These are phyloP conservation scores for Fusarium pseudograminearum DNA, from an alignment of 2,329 filamentous ascomycete species.

Conservation along the genomic window DNA sequence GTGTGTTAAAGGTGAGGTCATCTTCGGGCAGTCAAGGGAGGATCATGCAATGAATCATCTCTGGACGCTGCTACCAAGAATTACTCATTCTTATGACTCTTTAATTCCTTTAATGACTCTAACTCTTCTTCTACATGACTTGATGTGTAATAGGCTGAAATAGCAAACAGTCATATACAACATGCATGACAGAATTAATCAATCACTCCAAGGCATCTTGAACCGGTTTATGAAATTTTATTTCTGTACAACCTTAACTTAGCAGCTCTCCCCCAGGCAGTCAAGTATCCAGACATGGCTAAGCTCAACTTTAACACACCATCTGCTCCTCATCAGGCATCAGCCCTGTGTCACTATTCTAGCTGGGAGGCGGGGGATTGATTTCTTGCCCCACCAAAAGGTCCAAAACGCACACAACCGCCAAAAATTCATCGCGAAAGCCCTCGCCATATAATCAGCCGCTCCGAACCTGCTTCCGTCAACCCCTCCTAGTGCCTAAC, in stretches of 20 bases:
- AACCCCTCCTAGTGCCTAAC: conserved; percentile 45
- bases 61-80: neutral
- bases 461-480: conserved; percentile 48
- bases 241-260: neutral
- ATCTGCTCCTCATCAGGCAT: conserved; percentile 21
- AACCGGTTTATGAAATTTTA: neutral
- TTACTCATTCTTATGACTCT: conserved; percentile 32
- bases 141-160: conserved; percentile 16
- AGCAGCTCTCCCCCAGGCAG: conserved; percentile 3
- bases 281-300: conserved; percentile 23
- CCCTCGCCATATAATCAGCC: conserved; percentile 51
- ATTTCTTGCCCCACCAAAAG: conserved; percentile 57
- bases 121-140: neutral
- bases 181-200: neutral
- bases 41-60: conserved; percentile 1
- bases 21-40: neutral
- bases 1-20: neutral
- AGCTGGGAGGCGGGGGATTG: conserved; percentile 38
- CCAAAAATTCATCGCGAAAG: conserved; percentile 57
- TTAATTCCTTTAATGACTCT: conserved; percentile 35
- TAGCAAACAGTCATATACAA: conserved; percentile 4
- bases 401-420: conserved; percentile 54
- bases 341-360: conserved; percentile 27
- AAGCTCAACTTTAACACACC: conserved; percentile 30
- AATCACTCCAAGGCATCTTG: neutral